Base-by-base conservation (phyloP, 257 asterid species). In the Capsicum pubescens region DNA sequence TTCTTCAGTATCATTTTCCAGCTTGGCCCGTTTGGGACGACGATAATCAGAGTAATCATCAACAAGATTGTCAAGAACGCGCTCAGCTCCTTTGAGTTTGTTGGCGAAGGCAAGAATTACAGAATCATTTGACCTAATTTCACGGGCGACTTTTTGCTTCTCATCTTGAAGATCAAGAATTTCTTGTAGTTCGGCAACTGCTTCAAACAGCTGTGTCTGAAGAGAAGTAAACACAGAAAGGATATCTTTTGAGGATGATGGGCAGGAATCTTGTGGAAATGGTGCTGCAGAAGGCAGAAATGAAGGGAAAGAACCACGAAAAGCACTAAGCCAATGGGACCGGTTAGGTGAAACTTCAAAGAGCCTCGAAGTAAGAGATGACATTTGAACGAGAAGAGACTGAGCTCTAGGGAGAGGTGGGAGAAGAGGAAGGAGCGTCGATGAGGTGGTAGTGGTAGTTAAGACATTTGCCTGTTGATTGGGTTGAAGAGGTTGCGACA, bases 361-460 rank as follows among this genome's bases (percentile, higher is more conserved):
- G 79, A 94, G 93, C 85, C 89, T 93, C 3, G 99, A 90, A 81
- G 93, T 88, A 21, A 96, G 95, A 82, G 95, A 90, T 3, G 98
- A 92, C 97, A 96, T 96, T 87, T 94, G 97, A 68, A 89, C 83
- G 78, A 96, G 94, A 85, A 94, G 95, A 61, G 97, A 87, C 77
- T 92, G 99, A 76, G 98, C 99, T 87, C 99, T 90, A 19, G 98
- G 92, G 69, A 96, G 93, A 46, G 99, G 99, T 6, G 98, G 97
- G 58, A 96, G 92, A 70, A 96, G 98, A 78, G 98, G 97, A 48
- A 96, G 98, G 76, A 96, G 97, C 0, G 92, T 85, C n/a, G 95
- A 89, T 57, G 99, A 93, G 26, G 94, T 93, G n/a, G 91, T 36
- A 12, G 94, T 88, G 2, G 88, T 82, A 14, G 88, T 83, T 44